Evolutionary conservation across 1,284 basidiomycete genomes (phyloP), one percentile per base, ranked within the genome.

Genomic region (Inonotus hispidus): DNA sequence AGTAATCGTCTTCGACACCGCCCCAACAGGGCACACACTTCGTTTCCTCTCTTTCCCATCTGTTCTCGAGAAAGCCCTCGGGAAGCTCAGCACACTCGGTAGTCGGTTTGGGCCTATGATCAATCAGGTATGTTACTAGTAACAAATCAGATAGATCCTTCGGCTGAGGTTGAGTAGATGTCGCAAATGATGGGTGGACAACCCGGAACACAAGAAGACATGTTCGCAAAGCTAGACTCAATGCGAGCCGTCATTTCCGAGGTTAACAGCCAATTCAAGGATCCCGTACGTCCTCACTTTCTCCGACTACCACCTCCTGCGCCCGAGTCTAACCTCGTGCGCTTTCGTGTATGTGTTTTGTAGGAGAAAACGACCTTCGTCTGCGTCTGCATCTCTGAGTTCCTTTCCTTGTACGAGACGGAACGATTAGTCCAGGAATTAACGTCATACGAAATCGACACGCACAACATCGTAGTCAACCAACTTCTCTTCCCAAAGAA

Each of bases 261-360:
- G 74, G 96, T 99, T 62, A 99, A 99, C 81, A 92, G 92, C 0
- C 97, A 99, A 71, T 99, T 99, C 82, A 98, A 98, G 75, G 95
- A 99, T 74, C 93, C 96, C 2, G 93, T 94, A 68, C 64, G 90
- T 81, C 3, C 55, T 6, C 25, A 25, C 32, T 65, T 3, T 5
- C 53, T 59, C 19, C 55, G n/a, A 35, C n/a, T n/a, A n/a, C n/a
- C n/a, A n/a, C n/a, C n/a, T n/a, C 50, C 53, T 56, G 49, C n/a
- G 25, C 46, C 19, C 46, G 10, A 43, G 19, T 14, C 16, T 52
- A 5, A 52, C 29, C 1, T 35, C n/a, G 50, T 52, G 32, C 27
- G 32, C 27, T 32, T 21, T 11, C 37, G 14, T 45, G 3, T 49
- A n/a, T 39, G 13, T 11, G 27, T 16, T 11, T 35, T 55, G 45